Base-by-base conservation (phyloP, 805 yeast genomes). In the Lipomyces kockii region DNA sequence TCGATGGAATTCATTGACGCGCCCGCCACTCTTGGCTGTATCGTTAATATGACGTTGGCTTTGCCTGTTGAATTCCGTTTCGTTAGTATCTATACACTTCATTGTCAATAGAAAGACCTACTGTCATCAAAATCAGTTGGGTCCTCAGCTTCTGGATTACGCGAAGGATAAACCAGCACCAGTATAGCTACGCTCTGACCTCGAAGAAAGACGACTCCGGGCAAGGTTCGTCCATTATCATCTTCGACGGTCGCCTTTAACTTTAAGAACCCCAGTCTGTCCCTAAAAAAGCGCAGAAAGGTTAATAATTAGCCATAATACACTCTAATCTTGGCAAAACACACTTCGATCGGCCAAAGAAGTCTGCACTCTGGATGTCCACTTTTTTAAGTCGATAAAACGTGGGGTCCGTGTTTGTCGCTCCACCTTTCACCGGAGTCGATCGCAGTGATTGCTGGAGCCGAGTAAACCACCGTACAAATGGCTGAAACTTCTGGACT, bases 181-280 rank as follows among this genome's bases (percentile, higher is more conserved):
- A 74, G 66, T 59, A 74, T 72, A 5, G 74, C 75, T 17, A 70
- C 75, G 25, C 73, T 65, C 46, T 61, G 70, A 8, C 77, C 77
- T 43, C 77, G 66, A 32, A 74, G 61, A 54, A 74, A 61, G n/a
- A 72, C 76, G 11, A 74, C 65, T n/a, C 77, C 77, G 0, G 77
- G 76, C 4, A 74, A 53, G 7, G 59, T 27, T 46, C 55, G 65
- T 11, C 71, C 71, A 32, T 65, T 49, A 12, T 70, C 69, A 58
- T 74, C 72, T 27, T 64, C 60, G 22, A 74, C 74, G 11, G 64
- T 59, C 22, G 76, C 73, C 52, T 68, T 63, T 51, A 74, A 32
- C 61, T 74, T 74, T 54, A 74, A 43, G 63, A 74, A 74, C 17
- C 77, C 77, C 6, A 74, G 62, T 34, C 64, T 58, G 2, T 35